phyloP scores from a whole-genome alignment of 768 basidiomycete genomes.

The Suillus tomentosus region DNA sequence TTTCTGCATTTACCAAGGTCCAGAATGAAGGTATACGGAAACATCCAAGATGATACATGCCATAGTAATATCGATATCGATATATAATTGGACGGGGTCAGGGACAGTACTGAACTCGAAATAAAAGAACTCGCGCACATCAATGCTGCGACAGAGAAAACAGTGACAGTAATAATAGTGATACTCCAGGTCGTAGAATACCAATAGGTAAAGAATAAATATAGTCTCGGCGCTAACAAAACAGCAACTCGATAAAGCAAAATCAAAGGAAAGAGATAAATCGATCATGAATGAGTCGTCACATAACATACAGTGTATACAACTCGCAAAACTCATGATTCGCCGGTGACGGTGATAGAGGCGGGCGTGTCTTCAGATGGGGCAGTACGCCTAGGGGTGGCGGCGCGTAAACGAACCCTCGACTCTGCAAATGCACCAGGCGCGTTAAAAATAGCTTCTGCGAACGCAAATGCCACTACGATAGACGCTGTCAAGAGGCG shows the following conservation, averaged over 20 bases:
- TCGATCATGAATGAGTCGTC: slow-evolving; percentile 3
- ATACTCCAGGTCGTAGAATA: background rate
- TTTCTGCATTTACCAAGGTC: too few species aligned
- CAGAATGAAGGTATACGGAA: too few species aligned
- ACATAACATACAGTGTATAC: background rate
- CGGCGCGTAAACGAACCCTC: slow-evolving; percentile 25
- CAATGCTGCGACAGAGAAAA: background rate
- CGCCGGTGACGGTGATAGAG: background rate
- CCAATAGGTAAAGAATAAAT: slow-evolving; percentile 9
- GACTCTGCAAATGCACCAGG: slow-evolving; percentile 41
- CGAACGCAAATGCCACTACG: slow-evolving; percentile 65
- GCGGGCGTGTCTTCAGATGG: slow-evolving; percentile 22
- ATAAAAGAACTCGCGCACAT: background rate
- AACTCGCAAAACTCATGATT: slow-evolving; percentile 12
- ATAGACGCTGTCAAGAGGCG: slow-evolving; percentile 58
- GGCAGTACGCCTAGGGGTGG: slow-evolving; percentile 25
- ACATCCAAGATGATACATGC: background rate
- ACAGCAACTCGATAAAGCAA: slow-evolving; percentile 17
- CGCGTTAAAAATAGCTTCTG: slow-evolving; percentile 58
- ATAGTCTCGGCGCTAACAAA: background rate
- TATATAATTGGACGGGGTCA: background rate
- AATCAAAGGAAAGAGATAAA: slow-evolving; percentile 19
- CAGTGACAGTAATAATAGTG: background rate
- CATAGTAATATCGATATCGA: background rate
- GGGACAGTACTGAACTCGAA: background rate